These are phyloP conservation scores for Quercus mongolica DNA, from an alignment of 306 rosid genomes.

Conservation along the genomic window DNA sequence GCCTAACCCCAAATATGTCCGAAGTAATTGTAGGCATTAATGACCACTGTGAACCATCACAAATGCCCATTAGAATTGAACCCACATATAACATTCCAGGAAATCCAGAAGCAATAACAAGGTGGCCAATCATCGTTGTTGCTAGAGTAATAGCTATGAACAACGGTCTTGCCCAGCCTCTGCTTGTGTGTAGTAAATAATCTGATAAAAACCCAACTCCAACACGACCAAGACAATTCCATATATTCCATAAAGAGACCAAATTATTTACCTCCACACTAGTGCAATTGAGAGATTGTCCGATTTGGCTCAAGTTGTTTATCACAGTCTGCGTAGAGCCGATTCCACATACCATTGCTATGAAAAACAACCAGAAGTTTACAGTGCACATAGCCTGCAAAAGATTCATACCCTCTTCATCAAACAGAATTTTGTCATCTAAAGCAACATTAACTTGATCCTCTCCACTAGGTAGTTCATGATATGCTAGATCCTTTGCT, in stretches of 20 bases:
- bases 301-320: slow-evolving; percentile 86
- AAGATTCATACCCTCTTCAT: slow-evolving; percentile 44
- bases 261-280: slow-evolving; percentile 49
- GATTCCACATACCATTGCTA: slow-evolving; percentile 74
- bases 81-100: slow-evolving; percentile 69
- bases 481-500: slow-evolving; percentile 29
- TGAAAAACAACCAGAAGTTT: slow-evolving; percentile 78
- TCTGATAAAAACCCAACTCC: slow-evolving; percentile 84
- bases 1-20: slow-evolving; percentile 75
- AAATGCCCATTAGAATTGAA: slow-evolving; percentile 74
- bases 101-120: slow-evolving; percentile 63
- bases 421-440: slow-evolving; percentile 12
- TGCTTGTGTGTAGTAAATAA: slow-evolving; percentile 49
- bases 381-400: slow-evolving; percentile 54
- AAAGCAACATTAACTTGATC: slow-evolving; percentile 18
- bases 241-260: slow-evolving; percentile 87
- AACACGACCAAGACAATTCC: slow-evolving; percentile 92
- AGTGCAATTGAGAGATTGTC: slow-evolving; percentile 74
- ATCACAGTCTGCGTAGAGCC: slow-evolving; percentile 77
- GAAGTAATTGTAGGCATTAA: slow-evolving; percentile 86
- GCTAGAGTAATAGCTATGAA: slow-evolving; percentile 54
- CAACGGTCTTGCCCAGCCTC: slow-evolving; percentile 75
- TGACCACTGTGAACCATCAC: slow-evolving; percentile 92
- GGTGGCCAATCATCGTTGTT: slow-evolving; percentile 57
- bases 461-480: slow-evolving; percentile 42